A percentile compares a stretch with the other conserved stretches of the same genome.
Conservation (phyloP, 768 basidiomycete genomes). For the Sarcomyxa edulis region DNA sequence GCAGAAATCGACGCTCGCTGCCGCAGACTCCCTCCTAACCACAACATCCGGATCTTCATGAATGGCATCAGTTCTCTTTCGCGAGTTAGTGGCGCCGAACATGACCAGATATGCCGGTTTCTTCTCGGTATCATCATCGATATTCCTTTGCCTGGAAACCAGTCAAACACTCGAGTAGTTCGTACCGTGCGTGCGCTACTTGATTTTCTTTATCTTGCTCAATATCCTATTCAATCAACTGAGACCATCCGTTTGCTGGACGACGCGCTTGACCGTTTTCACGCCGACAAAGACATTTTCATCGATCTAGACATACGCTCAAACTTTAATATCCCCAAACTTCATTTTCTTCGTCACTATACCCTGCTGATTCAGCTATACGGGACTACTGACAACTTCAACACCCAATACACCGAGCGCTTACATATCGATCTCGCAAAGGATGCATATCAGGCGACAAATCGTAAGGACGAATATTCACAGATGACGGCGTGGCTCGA, state of each 20-base stretch:
- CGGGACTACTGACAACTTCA: slow-evolving; percentile 33
- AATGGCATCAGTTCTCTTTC: slow-evolving; percentile 29
- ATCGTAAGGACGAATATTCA: slow-evolving; percentile 26
- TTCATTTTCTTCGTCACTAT: slow-evolving; percentile 33
- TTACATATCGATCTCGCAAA: slow-evolving; percentile 37
- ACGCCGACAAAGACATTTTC: slow-evolving; percentile 30
- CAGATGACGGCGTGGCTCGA: slow-evolving; percentile 36
- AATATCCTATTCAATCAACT: slow-evolving; percentile 24
- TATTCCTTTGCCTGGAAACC: slow-evolving; percentile 11
- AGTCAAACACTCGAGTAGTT: slow-evolving; percentile 11
- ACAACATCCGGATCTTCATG: slow-evolving; percentile 25
- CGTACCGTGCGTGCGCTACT: slow-evolving; percentile 23
- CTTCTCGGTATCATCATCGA: slow-evolving; percentile 25
- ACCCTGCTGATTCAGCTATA: slow-evolving; percentile 17
- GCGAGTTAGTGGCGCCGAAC: slow-evolving; percentile 27
- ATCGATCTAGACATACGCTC: slow-evolving; percentile 24
- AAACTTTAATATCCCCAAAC: slow-evolving; percentile 36
- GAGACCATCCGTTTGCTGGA: slow-evolving; percentile 21
- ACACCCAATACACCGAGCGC: slow-evolving; percentile 33
- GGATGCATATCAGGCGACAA: slow-evolving; percentile 27
- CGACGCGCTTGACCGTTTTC: slow-evolving; percentile 24
- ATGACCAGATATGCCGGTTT: slow-evolving; percentile 24
- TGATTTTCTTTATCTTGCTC: slow-evolving; percentile 34
- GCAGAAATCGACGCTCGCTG: slow-evolving; percentile 31
- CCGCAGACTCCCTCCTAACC: slow-evolving; percentile 25